These are phyloP conservation scores for Penicillium sp. DNA, from an alignment of 2,329 filamentous ascomycete species.

Conservation along the genomic window DNA sequence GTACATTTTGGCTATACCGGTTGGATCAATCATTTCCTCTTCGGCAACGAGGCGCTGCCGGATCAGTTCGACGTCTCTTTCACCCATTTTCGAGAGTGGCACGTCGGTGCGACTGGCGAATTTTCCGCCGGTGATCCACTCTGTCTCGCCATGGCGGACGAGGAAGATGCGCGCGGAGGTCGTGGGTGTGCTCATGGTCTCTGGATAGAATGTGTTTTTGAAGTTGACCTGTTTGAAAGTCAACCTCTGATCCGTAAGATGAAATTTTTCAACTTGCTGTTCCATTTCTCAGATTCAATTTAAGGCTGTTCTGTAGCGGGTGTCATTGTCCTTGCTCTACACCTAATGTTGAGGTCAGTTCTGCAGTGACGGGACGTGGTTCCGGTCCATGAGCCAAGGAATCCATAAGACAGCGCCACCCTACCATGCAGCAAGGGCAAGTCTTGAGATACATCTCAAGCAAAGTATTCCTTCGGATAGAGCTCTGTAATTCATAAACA, in stretches of 20 bases:
- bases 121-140: constrained; percentile 15
- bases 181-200: not conserved
- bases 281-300: too few species aligned
- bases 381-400: not conserved
- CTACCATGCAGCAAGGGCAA: not conserved
- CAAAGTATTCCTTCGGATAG: not conserved
- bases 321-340: not conserved
- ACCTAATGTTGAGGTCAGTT: not conserved
- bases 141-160: constrained; percentile 19
- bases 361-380: not conserved
- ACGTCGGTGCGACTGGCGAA: constrained; percentile 13
- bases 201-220: not conserved
- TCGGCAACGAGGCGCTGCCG: not conserved
- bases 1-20: not conserved
- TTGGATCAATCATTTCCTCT: not conserved
- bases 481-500: constrained; percentile 1
- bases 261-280: too few species aligned
- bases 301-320: not conserved
- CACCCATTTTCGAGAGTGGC: constrained; percentile 8
- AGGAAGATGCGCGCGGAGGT: constrained; percentile 16
- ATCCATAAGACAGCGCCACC: not conserved
- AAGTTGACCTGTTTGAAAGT: not conserved
- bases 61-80: not conserved
- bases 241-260: too few species aligned
- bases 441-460: not conserved